These are phyloP conservation scores for Kwoniella sp. DNA, from an alignment of 768 basidiomycete genomes.

Conservation along the genomic window DNA sequence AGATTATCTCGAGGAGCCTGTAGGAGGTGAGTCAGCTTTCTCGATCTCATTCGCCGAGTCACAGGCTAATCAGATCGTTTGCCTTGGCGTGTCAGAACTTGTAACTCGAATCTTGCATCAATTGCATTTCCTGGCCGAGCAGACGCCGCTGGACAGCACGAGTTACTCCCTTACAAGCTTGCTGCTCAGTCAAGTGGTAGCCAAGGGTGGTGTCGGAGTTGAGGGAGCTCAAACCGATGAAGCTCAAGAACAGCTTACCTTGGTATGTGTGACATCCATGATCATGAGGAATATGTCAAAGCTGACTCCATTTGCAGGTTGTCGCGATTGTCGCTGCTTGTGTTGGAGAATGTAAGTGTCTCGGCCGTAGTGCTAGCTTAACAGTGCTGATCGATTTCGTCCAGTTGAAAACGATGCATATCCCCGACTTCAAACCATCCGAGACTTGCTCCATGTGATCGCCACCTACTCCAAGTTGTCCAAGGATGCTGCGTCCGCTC, in stretches of 20 bases:
- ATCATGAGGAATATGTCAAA: slow-evolving; percentile 55
- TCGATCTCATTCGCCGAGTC: too few species aligned
- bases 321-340: slow-evolving; percentile 53
- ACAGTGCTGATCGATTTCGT: slow-evolving; percentile 2
- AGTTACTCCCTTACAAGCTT: slow-evolving; percentile 82
- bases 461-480: slow-evolving; percentile 74
- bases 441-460: slow-evolving; percentile 71
- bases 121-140: slow-evolving; percentile 76
- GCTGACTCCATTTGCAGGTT: slow-evolving; percentile 47
- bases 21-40: slow-evolving; percentile 59
- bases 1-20: slow-evolving; percentile 70
- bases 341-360: slow-evolving; percentile 68
- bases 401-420: slow-evolving; percentile 71
- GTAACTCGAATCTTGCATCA: slow-evolving; percentile 83
- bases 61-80: too few species aligned
- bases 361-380: background rate
- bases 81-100: slow-evolving; percentile 65
- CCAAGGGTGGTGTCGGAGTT: slow-evolving; percentile 67
- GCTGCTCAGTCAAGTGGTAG: slow-evolving; percentile 69
- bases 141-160: slow-evolving; percentile 76
- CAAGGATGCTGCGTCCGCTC: slow-evolving; percentile 77
- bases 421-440: slow-evolving; percentile 72
- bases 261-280: slow-evolving; percentile 58
- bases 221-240: slow-evolving; percentile 68
- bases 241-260: slow-evolving; percentile 75